These are phyloP conservation scores for Dactylis glomerata DNA, from an alignment of 176 grass and related monocot genomes.

Conservation along the genomic window DNA sequence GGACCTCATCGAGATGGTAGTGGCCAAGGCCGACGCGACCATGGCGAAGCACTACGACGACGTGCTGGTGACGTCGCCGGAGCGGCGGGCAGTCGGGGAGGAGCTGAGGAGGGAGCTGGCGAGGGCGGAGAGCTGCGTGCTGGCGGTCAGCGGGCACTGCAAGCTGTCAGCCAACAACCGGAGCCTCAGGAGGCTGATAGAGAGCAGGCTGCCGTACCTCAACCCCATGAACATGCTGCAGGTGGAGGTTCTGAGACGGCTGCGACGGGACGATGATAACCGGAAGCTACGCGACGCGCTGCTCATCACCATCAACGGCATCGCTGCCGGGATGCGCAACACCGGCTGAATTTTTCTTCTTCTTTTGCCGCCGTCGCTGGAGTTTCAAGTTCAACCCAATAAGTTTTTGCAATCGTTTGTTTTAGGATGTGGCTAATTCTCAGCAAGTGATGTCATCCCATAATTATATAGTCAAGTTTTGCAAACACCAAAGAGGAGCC, in stretches of 20 bases:
- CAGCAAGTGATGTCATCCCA: too few relatives aligned
- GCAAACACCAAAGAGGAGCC: too few relatives aligned
- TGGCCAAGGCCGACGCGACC: conserved; percentile 75
- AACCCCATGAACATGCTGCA: conserved; percentile 92
- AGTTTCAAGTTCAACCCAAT: background rate
- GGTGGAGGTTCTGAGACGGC: conserved; percentile 74
- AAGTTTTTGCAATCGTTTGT: background rate
- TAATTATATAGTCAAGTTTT: too few relatives aligned
- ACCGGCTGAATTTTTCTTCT: conserved; percentile 48
- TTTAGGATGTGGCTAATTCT: too few relatives aligned
- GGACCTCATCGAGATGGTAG: conserved; percentile 93
- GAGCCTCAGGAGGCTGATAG: conserved; percentile 63
- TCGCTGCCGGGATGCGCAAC: conserved; percentile 91
- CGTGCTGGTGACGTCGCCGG: conserved; percentile 43
- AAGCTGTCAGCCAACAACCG: conserved; percentile 74
- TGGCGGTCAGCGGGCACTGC: conserved; percentile 68
- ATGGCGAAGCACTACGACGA: conserved; percentile 78
- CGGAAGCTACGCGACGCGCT: conserved; percentile 67
- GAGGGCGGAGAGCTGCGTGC: conserved; percentile 55
- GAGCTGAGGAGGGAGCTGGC: conserved; percentile 49
- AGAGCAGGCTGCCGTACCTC: conserved; percentile 68
- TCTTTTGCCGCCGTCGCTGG: background rate
- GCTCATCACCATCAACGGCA: conserved; percentile 93
- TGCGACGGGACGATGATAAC: conserved; percentile 68
- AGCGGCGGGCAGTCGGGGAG: conserved; percentile 29